Percentiles rank a stretch among this genome's conserved stretches.
These are phyloP conservation scores for Neurospora terricola DNA, from an alignment of 495 filamentous ascomycete genomes.

Conservation along the genomic window DNA sequence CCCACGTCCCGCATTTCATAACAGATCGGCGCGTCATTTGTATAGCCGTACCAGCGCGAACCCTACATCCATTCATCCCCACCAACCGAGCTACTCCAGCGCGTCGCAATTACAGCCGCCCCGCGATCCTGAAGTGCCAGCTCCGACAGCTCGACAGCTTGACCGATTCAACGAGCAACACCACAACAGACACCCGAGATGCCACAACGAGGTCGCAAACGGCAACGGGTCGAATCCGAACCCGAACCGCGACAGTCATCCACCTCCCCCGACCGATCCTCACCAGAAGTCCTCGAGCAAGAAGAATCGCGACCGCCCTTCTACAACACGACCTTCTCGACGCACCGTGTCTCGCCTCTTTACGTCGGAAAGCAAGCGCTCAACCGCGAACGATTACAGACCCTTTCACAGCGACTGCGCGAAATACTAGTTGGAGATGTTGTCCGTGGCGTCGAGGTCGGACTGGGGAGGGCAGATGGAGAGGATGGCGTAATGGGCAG, in stretches of 20 bases:
- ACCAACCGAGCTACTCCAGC: neutral
- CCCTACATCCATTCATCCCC: neutral
- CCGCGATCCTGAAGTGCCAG: neutral
- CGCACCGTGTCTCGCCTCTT: slow-evolving; percentile 35
- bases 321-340: slow-evolving; percentile 40
- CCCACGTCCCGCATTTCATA: neutral
- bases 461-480: slow-evolving; percentile 8
- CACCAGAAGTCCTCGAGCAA: neutral
- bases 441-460: slow-evolving; percentile 35
- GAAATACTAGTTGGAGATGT: slow-evolving; percentile 39
- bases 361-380: slow-evolving; percentile 25
- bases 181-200: neutral
- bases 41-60: neutral
- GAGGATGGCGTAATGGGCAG: slow-evolving; percentile 22
- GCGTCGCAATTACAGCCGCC: neutral
- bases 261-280: neutral
- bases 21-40: neutral
- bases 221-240: neutral
- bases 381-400: slow-evolving; percentile 15
- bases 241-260: neutral
- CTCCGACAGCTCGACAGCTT: neutral
- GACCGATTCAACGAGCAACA: neutral
- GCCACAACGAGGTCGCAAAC: neutral
- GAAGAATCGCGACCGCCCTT: slow-evolving; percentile 14
- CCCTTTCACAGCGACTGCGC: slow-evolving; percentile 28